A percentile compares a stretch with the other conserved stretches of the same genome.
Evolutionary conservation across 371 early-diverging fungal genomes (phyloP).

Genomic region (Saksenaea vasiformis): DNA sequence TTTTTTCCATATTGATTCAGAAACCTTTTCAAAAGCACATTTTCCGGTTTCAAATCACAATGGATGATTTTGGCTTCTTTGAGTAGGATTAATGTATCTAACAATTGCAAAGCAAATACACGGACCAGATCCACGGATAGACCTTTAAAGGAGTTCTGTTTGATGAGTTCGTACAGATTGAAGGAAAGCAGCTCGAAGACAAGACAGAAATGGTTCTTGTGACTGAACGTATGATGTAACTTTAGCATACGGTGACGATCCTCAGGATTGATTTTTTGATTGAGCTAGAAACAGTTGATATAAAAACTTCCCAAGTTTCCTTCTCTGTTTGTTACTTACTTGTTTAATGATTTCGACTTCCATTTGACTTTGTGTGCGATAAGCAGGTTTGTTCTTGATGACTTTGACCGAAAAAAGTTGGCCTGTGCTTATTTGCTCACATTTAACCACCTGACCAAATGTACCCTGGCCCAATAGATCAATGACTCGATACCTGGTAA

Average conservation of each 20-base stretch:
- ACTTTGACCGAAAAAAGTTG: conserved; percentile 95
- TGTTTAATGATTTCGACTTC: conserved; percentile 92
- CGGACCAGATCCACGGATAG: conserved; percentile 86
- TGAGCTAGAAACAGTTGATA: conserved; percentile 55
- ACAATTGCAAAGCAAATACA: conserved; percentile 79
- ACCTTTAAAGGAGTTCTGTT: conserved; percentile 94
- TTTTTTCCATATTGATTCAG: background rate
- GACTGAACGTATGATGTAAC: conserved; percentile 90
- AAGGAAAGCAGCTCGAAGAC: conserved; percentile 94
- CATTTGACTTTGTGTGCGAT: conserved; percentile 93
- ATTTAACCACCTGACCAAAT: conserved; percentile 98
- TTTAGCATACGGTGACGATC: conserved; percentile 84
- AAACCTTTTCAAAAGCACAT: conserved; percentile 86
- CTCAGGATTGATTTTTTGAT: conserved; percentile 72
- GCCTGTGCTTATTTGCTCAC: conserved; percentile 81
- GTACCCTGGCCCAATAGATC: conserved; percentile 96
- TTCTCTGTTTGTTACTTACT: conserved; percentile 31
- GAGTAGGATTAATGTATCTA: conserved; percentile 86
- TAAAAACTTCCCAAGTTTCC: too few species aligned
- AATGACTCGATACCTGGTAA: conserved; percentile 74
- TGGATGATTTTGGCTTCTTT: conserved; percentile 88
- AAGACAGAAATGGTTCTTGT: conserved; percentile 92
- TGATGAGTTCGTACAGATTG: conserved; percentile 97
- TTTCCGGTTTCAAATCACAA: conserved; percentile 95
- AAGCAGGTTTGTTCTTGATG: conserved; percentile 94